Percentiles rank a stretch among this genome's conserved stretches.
These are phyloP conservation scores for Peterozyma xylosa DNA, from an alignment of 805 yeast genomes.

Conservation along the genomic window DNA sequence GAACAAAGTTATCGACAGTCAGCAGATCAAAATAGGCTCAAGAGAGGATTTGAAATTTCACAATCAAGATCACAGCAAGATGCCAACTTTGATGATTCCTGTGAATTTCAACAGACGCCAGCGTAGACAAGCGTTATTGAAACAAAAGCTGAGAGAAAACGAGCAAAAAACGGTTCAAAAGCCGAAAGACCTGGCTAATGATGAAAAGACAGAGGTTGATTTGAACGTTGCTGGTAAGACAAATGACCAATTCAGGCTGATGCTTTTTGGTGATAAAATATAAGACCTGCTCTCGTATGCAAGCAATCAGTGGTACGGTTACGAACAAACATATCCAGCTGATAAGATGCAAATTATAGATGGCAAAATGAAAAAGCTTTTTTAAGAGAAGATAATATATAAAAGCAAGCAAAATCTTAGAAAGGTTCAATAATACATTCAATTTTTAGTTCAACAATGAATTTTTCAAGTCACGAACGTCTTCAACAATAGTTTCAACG, in stretches of 20 bases:
- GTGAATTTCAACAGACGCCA: constrained; percentile 8
- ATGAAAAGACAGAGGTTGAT: too few relatives aligned
- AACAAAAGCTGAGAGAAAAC: background rate
- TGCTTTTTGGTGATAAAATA: constrained; percentile 17
- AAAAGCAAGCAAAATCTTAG: background rate
- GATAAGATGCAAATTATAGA: too few relatives aligned
- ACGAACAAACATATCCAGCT: too few relatives aligned
- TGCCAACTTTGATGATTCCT: constrained; percentile 2
- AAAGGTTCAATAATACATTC: too few relatives aligned
- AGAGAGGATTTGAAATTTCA: constrained; percentile 19
- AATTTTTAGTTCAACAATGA: constrained; percentile 21
- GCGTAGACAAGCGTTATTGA: constrained; percentile 1
- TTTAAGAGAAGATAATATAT: too few relatives aligned
- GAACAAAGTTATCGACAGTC: constrained; percentile 29
- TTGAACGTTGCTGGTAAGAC: constrained; percentile 8
- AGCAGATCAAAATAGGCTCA: constrained; percentile 20
- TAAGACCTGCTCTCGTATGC: too few relatives aligned
- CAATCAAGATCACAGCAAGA: constrained; percentile 5
- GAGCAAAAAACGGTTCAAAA: background rate
- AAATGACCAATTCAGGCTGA: constrained; percentile 29
- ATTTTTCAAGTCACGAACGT: constrained; percentile 45
- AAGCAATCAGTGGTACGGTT: too few relatives aligned
- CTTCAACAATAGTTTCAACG: constrained; percentile 38
- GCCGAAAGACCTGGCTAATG: background rate
- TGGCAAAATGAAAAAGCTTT: too few relatives aligned